A percentile compares a stretch with the other conserved stretches of the same genome.
Evolutionary conservation across 2,329 filamentous ascomycete species (phyloP).

Genomic region (Paraphoma sp.): DNA sequence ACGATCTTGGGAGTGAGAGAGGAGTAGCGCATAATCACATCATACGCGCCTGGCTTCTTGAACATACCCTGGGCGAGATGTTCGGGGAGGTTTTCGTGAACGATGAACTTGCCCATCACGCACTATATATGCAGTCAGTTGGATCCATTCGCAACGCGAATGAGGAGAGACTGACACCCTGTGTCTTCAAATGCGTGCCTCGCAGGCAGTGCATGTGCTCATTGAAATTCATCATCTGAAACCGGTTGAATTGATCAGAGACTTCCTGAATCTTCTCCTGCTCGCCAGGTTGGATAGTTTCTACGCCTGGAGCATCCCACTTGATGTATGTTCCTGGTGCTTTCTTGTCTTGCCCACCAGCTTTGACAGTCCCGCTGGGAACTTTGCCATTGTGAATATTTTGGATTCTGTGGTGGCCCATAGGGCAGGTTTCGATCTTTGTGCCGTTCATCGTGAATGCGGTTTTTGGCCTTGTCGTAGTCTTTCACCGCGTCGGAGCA

Average conservation of each 20-base stretch:
- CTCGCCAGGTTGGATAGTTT: conserved; percentile 49
- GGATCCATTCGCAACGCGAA: background rate
- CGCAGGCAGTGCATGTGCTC: conserved; percentile 40
- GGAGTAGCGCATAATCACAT: conserved; percentile 38
- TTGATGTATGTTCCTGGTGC: conserved; percentile 47
- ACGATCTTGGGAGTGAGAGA: conserved; percentile 34
- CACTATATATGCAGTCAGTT: conserved; percentile 10
- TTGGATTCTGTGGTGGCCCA: conserved; percentile 29
- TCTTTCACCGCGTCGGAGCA: background rate
- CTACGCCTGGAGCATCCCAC: conserved; percentile 52
- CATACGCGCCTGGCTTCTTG: conserved; percentile 27
- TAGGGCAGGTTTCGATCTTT: conserved; percentile 23
- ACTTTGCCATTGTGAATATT: conserved; percentile 38
- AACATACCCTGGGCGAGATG: conserved; percentile 50
- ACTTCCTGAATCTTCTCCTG: conserved; percentile 54
- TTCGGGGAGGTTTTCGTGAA: conserved; percentile 50
- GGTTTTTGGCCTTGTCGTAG: background rate
- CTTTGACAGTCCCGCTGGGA: conserved; percentile 30
- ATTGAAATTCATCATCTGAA: conserved; percentile 55
- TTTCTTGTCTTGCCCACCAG: conserved; percentile 30
- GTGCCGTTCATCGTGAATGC: conserved; percentile 17
- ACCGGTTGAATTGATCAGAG: conserved; percentile 55
- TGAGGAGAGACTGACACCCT: conserved; percentile 46
- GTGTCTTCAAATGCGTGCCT: conserved; percentile 56
- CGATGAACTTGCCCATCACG: conserved; percentile 56